phyloP scores from a whole-genome alignment of 192 early-diverging fungal species.

The Coemansia sp. region DNA sequence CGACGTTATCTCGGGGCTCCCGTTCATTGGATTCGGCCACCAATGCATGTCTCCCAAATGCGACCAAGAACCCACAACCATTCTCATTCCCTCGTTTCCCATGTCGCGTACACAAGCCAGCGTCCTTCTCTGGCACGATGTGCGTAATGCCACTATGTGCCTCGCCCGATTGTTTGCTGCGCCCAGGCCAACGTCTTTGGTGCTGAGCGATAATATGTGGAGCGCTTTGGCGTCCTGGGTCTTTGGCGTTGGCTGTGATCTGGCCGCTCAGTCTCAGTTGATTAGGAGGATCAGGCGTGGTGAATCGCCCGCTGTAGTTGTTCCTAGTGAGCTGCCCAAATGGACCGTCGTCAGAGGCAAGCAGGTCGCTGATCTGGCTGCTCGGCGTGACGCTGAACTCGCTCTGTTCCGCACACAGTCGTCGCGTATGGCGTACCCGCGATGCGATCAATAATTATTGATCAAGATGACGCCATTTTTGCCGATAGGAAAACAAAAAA shows the following conservation, averaged over 20 bases:
- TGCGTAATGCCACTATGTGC: constrained; percentile 1
- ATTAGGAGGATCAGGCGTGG: constrained; percentile 14
- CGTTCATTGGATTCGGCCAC: constrained; percentile 35
- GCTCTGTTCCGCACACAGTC: constrained; percentile 13
- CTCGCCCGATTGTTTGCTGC: neutral
- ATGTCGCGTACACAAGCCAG: neutral
- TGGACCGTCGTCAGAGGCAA: constrained; percentile 2
- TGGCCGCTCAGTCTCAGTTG: constrained; percentile 13
- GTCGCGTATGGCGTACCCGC: neutral
- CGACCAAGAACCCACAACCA: neutral
- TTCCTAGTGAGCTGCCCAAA: constrained; percentile 3
- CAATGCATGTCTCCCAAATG: constrained; percentile 15
- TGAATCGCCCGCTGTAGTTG: constrained; percentile 7
- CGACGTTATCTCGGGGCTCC: constrained; percentile 13
- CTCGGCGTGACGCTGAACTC: constrained; percentile 10
- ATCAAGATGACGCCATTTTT: neutral
- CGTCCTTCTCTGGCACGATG: constrained; percentile 11
- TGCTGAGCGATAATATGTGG: constrained; percentile 30
- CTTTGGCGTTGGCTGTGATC: constrained; percentile 24
- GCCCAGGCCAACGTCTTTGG: neutral
- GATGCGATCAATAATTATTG: neutral
- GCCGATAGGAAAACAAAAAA: neutral
- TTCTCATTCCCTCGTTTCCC: constrained; percentile 6
- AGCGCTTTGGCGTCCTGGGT: constrained; percentile 35
- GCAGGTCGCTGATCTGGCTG: neutral